Evolutionary conservation across 164 flowering plant genomes (phyloP).

Genomic region (Stephania cephalantha): DNA sequence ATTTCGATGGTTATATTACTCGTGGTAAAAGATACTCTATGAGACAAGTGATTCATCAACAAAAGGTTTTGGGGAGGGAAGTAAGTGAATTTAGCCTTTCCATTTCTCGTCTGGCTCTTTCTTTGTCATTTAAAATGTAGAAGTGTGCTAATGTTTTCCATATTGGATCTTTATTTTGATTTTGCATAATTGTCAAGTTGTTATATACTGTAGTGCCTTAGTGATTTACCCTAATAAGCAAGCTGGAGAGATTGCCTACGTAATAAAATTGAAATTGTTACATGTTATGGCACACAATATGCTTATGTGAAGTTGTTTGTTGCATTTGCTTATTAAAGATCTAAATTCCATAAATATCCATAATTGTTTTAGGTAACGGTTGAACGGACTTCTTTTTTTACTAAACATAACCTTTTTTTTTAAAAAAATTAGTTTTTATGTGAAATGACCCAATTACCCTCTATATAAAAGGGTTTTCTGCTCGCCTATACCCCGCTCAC

Average conservation of each 20-base stretch:
- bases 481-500: too few species aligned
- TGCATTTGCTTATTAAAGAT: not conserved
- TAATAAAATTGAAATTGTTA: not conserved
- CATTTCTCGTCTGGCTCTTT: not conserved
- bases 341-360: not conserved
- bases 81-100: slow-evolving; percentile 28
- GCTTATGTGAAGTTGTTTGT: not conserved
- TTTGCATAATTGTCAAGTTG: not conserved
- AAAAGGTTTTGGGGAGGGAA: slow-evolving; percentile 59
- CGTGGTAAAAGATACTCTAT: slow-evolving; percentile 93
- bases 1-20: slow-evolving; percentile 49
- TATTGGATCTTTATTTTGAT: not conserved
- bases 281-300: not conserved
- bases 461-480: too few species aligned
- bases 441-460: too few species aligned
- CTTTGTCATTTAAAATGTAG: not conserved
- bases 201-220: not conserved
- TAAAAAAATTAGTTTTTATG: too few species aligned
- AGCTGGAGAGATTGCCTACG: not conserved
- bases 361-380: too few species aligned
- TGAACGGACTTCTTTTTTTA: too few species aligned
- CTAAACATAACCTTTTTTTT: too few species aligned
- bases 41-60: slow-evolving; percentile 81
- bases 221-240: not conserved
- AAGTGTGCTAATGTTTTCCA: not conserved